A percentile compares a stretch with the other conserved stretches of the same genome.
phyloP scores from a whole-genome alignment of 495 filamentous ascomycete species.

The Cercophora samala region DNA sequence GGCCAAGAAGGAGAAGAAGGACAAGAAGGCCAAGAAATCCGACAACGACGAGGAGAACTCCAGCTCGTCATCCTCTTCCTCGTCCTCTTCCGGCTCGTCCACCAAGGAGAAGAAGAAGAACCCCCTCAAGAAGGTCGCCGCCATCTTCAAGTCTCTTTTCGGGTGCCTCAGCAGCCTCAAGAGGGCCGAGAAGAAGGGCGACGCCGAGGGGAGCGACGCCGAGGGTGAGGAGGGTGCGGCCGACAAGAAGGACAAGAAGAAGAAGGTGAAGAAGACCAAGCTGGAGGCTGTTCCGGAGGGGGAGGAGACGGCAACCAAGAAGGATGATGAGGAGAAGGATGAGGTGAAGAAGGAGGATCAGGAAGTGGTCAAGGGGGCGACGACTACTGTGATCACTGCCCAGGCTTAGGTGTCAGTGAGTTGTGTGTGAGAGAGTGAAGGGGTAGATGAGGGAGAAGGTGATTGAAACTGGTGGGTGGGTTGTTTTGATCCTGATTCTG shows the following conservation, averaged over 20 bases:
- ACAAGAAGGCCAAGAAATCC: neutral
- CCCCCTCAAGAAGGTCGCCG: slow-evolving; percentile 4
- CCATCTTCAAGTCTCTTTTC: neutral
- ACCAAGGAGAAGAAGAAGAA: neutral
- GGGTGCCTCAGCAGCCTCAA: neutral
- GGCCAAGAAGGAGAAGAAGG: slow-evolving; percentile 5
- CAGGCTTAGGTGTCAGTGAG: neutral
- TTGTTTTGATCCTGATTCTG: neutral
- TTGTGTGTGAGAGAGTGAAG: neutral
- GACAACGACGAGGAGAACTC: neutral
- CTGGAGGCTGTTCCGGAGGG: neutral
- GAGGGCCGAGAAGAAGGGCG: neutral
- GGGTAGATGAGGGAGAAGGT: neutral
- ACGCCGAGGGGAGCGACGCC: neutral
- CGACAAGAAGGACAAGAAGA: slow-evolving; percentile 3
- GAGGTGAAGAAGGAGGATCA: neutral
- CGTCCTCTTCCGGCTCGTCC: neutral
- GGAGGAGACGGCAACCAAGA: neutral
- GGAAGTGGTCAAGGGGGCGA: neutral
- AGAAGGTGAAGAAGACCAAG: slow-evolving; percentile 4
- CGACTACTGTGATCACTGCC: neutral
- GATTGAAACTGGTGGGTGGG: neutral
- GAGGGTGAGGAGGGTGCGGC: neutral
- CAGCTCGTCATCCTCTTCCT: neutral
- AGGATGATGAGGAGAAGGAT: neutral